Conservation (phyloP, 768 basidiomycete genomes). For the Calocera cornea region DNA sequence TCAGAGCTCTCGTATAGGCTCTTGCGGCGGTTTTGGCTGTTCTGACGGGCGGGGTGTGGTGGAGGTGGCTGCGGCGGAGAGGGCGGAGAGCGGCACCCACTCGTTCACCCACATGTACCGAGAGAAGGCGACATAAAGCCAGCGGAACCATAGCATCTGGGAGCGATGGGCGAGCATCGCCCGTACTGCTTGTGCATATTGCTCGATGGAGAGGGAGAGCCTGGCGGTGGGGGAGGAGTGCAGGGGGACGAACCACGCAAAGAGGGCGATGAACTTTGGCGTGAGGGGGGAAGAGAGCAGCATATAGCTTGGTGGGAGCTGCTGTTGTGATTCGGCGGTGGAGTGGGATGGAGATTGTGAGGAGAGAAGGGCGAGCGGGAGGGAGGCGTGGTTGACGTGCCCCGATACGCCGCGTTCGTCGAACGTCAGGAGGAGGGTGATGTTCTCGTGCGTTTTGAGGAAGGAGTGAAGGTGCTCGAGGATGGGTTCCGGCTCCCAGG, state of each 20-base stretch:
- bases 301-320: conserved; percentile 32
- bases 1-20: not conserved
- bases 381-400: conserved; percentile 75
- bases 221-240: conserved; percentile 6
- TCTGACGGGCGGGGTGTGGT: not conserved
- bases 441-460: conserved; percentile 44
- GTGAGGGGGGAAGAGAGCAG: conserved; percentile 44
- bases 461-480: conserved; percentile 46
- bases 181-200: conserved; percentile 27
- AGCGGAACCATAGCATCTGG: conserved; percentile 83
- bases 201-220: conserved; percentile 19
- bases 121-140: conserved; percentile 66
- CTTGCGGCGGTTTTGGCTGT: not conserved
- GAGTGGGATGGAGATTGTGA: too few relatives aligned
- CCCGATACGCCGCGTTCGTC: conserved; percentile 62
- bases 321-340: too few relatives aligned
- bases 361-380: conserved; percentile 27
- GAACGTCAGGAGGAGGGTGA: conserved; percentile 71
- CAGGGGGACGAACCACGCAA: conserved; percentile 5
- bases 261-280: conserved; percentile 36
- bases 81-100: conserved; percentile 30
- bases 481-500: conserved; percentile 51
- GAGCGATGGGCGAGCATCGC: conserved; percentile 63
- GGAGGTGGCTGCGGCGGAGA: not conserved
- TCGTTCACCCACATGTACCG: conserved; percentile 91